phyloP scores from a whole-genome alignment of 2,329 filamentous ascomycete genomes.

The Colletotrichum sp. region DNA sequence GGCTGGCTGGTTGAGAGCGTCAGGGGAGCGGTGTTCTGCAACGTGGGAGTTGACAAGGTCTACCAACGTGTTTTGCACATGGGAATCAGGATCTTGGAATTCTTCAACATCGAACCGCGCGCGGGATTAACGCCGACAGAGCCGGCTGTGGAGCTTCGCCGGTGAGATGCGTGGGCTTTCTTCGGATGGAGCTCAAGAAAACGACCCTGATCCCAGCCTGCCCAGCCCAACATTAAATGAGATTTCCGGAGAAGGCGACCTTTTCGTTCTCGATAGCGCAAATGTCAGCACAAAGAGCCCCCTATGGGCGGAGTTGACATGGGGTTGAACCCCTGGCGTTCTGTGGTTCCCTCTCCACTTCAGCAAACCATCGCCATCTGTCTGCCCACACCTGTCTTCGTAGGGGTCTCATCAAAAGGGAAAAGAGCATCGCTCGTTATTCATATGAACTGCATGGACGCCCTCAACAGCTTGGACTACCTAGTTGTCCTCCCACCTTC shows the following conservation, averaged over 20 bases:
- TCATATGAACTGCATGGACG: constrained; percentile 3
- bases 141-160: background rate
- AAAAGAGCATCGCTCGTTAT: background rate
- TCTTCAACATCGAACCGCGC: background rate
- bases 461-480: background rate
- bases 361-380: background rate
- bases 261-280: background rate
- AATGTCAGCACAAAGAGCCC: background rate
- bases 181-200: background rate
- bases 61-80: background rate
- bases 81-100: background rate
- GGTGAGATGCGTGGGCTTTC: background rate
- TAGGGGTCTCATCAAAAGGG: background rate
- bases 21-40: background rate
- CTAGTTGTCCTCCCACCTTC: constrained; percentile 3
- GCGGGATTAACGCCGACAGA: background rate
- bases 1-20: background rate
- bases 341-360: background rate
- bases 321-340: background rate
- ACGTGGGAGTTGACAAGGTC: background rate
- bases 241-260: background rate
- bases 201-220: background rate
- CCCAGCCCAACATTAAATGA: background rate
- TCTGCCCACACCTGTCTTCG: background rate
- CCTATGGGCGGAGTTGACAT: background rate